Base-by-base conservation (phyloP, 78 protist species). In the Diacronema lutheri region DNA sequence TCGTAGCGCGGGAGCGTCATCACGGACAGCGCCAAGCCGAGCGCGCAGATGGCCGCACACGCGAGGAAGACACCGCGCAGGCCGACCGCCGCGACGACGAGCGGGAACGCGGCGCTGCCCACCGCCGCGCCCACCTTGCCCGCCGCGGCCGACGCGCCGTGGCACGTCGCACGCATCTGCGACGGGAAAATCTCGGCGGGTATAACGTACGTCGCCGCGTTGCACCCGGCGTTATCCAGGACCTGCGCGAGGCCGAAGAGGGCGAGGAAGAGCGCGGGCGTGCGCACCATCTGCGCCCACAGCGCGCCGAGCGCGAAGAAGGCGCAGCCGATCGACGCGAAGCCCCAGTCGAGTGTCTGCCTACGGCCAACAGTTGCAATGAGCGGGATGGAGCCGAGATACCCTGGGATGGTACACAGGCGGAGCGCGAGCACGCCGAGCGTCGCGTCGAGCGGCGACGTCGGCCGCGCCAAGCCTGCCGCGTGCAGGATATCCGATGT, bases 41-140 rank as follows among this genome's bases (percentile, higher is more conserved):
- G 50, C 50, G 50, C 50, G 50, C 50, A 44, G 16, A 85, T 41
- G 26, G 78, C 86, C 35, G 84, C 90, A 58, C 88, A 84, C 25
- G 86, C 88, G 12, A 62, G 38, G 9, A 90, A 55, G 25, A 90
- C 82, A 21, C 56, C 29, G 37, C 77, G 88, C 20, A 86, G 85
- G 25, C 92, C 92, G 68, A 50, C 60, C 44, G 90, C 23, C 23
- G 40, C 56, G 62, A 56, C 72, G 33, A 88, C 57, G 25, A 86
- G 89, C 35, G 35, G 50, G 35, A 90, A 90, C 26, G 85, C 83
- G n/a, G 86, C 81, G 37, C 92, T 83, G 46, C 95, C 95, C 21
- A 92, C 35, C 37, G 88, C 85, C 31, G 95, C 95, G 33, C 95
- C 95, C 13, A 88, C 64, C 69, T 93, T 93, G 68, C 93, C 95